Evolutionary conservation across 768 basidiomycete species (phyloP), one percentile per base, ranked within the genome.

Genomic region (Daedalea quercina): DNA sequence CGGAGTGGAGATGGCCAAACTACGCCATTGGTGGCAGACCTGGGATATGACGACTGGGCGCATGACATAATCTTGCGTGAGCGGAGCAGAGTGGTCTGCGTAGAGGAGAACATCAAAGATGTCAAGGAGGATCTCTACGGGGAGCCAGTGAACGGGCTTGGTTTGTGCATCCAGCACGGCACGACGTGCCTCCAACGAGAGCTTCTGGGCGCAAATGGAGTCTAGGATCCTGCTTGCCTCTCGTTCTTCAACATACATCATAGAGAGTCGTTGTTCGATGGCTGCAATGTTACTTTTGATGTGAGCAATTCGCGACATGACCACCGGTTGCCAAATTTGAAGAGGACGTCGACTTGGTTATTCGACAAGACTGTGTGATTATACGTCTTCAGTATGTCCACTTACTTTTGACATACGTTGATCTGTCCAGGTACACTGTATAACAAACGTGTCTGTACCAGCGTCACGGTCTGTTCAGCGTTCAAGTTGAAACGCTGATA

Each of bases 21-120:
- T 60, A 15, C 80, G 75, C 80, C 80, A 82, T 53, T 67, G 68
- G 45, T 65, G 69, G 59, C 74, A 80, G 25, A 79, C 75, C 51
- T 79, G 78, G 0, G 77, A 44, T 9, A 52, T 17, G 11, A 25
- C 33, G 26, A 52, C 3, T 9, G 51, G 51, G 9, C 43, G 51
- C 13, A 22, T 6, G n/a, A 24, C 33, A 19, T 44, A 17, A 9
- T 12, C 28, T 7, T 12, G 26, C 15, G 13, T 43, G 24, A 19
- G 15, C 17, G 24, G 17, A 9, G 22, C 19, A 8, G 24, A 9
- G 3, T 33, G 19, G 9, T 52, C 43, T 26, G 24, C 7, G 2
- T 44, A 9, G 17, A 52, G 17, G 22, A 44, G 28, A 25, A 3
- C 2, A 13, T 2, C 15, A 40, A 52, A 52, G 12, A 52, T 45